Evolutionary conservation across 2,329 filamentous ascomycete species (phyloP).

Genomic region (Aspergillus tubingensis): DNA sequence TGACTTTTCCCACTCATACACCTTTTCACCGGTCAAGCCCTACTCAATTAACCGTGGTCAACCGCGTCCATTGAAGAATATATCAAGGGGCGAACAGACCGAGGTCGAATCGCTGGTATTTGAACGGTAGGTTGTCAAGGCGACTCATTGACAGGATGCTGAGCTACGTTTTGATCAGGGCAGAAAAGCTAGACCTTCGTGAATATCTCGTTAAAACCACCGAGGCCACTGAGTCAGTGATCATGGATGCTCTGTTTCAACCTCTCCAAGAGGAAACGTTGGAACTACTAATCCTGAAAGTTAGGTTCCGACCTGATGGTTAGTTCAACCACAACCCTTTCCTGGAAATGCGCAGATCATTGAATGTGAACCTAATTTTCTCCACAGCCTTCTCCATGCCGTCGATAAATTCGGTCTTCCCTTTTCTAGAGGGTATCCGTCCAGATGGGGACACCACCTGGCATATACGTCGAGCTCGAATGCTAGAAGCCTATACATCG

Average conservation of each 20-base stretch:
- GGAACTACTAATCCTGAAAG: slow-evolving; percentile 5
- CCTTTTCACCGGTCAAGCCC: slow-evolving; percentile 3
- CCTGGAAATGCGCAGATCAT: too few species aligned
- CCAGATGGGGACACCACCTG: slow-evolving; percentile 4
- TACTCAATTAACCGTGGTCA: slow-evolving; percentile 4
- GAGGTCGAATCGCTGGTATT: slow-evolving; percentile 1
- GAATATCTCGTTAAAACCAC: not conserved
- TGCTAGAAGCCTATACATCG: slow-evolving; percentile 1
- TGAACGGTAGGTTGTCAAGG: not conserved
- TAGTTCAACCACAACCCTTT: not conserved
- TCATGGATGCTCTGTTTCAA: slow-evolving; percentile 7
- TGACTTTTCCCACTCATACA: slow-evolving; percentile 9
- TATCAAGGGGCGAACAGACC: slow-evolving; percentile 1
- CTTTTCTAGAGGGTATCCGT: slow-evolving; percentile 7
- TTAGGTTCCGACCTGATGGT: slow-evolving; percentile 4
- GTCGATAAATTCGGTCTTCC: slow-evolving; percentile 9
- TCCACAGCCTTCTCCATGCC: slow-evolving; percentile 9
- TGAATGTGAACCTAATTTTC: not conserved
- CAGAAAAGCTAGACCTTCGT: slow-evolving; percentile 4
- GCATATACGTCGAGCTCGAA: slow-evolving; percentile 10
- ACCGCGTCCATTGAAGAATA: slow-evolving; percentile 3
- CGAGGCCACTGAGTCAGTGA: not conserved
- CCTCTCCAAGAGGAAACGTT: slow-evolving; percentile 1
- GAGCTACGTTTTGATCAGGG: slow-evolving; percentile 2
- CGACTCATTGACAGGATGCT: slow-evolving; percentile 1